Evolutionary conservation across 2,329 filamentous ascomycete species (phyloP).

Genomic region (Fusarium citri): DNA sequence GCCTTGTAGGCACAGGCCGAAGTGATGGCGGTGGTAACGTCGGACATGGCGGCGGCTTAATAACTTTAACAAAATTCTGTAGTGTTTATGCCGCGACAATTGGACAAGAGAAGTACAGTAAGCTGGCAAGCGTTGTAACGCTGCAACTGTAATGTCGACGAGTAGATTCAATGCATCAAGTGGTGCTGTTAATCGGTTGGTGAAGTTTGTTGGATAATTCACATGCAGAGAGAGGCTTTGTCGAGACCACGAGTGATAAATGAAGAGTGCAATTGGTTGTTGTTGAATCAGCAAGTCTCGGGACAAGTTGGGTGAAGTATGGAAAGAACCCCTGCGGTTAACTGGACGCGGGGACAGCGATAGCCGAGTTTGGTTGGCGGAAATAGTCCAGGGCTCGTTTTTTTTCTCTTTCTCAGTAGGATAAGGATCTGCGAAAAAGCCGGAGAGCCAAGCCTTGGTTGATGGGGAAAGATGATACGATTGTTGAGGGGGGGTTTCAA

Average conservation of each 20-base stretch:
- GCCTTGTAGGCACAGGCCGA: constrained; percentile 52
- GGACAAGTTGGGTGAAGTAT: constrained; percentile 33
- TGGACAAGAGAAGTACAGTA: not conserved
- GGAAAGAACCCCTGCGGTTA: constrained; percentile 34
- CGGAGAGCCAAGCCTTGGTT: constrained; percentile 31
- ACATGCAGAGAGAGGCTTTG: constrained; percentile 25
- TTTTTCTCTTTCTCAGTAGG: constrained; percentile 20
- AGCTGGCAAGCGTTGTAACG: constrained; percentile 29
- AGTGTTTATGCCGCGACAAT: constrained; percentile 25
- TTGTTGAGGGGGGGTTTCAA: constrained; percentile 1
- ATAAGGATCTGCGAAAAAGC: constrained; percentile 38
- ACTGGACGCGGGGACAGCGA: constrained; percentile 40
- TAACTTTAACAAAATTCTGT: constrained; percentile 11
- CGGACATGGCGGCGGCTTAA: constrained; percentile 49
- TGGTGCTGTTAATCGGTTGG: constrained; percentile 19
- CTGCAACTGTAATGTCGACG: constrained; percentile 26
- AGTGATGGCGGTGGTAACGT: constrained; percentile 54
- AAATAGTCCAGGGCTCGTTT: constrained; percentile 19
- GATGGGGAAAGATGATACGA: constrained; percentile 17
- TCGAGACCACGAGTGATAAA: constrained; percentile 38
- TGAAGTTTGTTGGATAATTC: constrained; percentile 18
- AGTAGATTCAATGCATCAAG: constrained; percentile 21
- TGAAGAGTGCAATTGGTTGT: constrained; percentile 44
- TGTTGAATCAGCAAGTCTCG: constrained; percentile 21
- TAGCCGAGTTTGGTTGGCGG: constrained; percentile 42